A percentile compares a stretch with the other conserved stretches of the same genome.
Evolutionary conservation across 1,139 yeast genomes (phyloP).

Genomic region (Trichomonascaceae sp.): DNA sequence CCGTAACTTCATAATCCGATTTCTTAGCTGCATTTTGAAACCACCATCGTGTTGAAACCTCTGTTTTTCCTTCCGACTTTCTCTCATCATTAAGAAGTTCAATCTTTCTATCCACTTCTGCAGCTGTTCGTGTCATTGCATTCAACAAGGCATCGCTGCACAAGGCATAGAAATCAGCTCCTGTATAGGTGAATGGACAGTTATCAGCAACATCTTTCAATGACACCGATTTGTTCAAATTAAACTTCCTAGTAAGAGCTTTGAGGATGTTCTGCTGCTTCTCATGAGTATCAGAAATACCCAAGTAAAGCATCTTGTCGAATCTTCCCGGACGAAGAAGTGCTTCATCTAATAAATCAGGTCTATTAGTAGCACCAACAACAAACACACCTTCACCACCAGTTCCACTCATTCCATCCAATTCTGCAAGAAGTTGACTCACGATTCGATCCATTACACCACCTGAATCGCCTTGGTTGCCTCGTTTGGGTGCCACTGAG

Average conservation of each 20-base stretch:
- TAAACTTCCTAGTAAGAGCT: constrained; percentile 81
- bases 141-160: constrained; percentile 93
- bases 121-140: constrained; percentile 89
- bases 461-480: constrained; percentile 97
- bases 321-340: constrained; percentile 91
- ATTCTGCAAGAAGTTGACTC: constrained; percentile 85
- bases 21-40: constrained; percentile 74
- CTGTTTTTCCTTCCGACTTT: constrained; percentile 19
- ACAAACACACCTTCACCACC: constrained; percentile 93
- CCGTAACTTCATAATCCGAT: constrained; percentile 64
- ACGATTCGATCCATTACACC: constrained; percentile 99
- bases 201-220: constrained; percentile 54
- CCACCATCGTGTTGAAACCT: constrained; percentile 77
- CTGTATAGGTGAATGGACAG: constrained; percentile 88
- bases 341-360: constrained; percentile 91
- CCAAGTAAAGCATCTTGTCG: constrained; percentile 89
- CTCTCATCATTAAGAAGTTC: constrained; percentile 44
- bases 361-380: constrained; percentile 95
- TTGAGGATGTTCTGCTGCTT: constrained; percentile 81
- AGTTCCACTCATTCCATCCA: constrained; percentile 90
- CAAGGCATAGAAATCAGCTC: constrained; percentile 95
- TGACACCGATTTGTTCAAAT: constrained; percentile 54
- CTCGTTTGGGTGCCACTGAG: constrained; percentile 89
- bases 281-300: constrained; percentile 85
- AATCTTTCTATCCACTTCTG: constrained; percentile 63